Base-by-base conservation (phyloP, 352 stramenopile species). In the Elongisporangium prolatum region DNA sequence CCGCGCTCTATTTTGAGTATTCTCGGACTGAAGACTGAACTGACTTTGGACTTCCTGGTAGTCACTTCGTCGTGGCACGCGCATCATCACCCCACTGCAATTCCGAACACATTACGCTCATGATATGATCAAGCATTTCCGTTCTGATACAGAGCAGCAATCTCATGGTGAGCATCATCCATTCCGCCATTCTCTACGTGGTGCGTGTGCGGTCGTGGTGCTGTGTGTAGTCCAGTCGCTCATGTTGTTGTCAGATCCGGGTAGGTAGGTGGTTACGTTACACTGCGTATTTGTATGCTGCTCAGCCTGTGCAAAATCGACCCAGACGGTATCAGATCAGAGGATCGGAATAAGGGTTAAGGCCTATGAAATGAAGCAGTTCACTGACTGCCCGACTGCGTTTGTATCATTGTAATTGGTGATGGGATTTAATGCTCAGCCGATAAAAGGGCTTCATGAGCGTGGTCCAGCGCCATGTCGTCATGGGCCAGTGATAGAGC, bases 371-470 rank as follows among this genome's bases (percentile, higher is more conserved):
- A 44, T 44, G 34, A 44, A 44, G 34, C 34, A 44, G 34, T 17
- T 38, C 34, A 44, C 34, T 44, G 34, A 44, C 34, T 44, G 34
- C 34, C 34, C 34, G 34, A 44, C 34, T 44, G 34, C 34, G 34
- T 16, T 16, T 44, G 34, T 44, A 44, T 44, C 34, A 44, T 44
- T 44, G 34, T 44, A 44, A 44, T 17, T 44, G 34, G 34, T 17
- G 34, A 44, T 44, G 34, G 34, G 44, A 37, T 24, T 69, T 70
- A 88, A 55, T 85, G 73, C 61, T 91, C 79, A 21, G 75, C 64
- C 10, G 71, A 59, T 18, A 89, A 68, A 54, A 91, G 63, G 75
- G 72, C 64, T 89, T 74, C 6, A 59, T 73, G 66, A 88, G 79
- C 13, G 77, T 74, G 16, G 68, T 68, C 34, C 34, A 44, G 34